Percentiles rank a stretch among this genome's conserved stretches.
These are phyloP conservation scores for Aureobasidium vineae DNA, from an alignment of 2,329 filamentous ascomycete species.

Conservation along the genomic window DNA sequence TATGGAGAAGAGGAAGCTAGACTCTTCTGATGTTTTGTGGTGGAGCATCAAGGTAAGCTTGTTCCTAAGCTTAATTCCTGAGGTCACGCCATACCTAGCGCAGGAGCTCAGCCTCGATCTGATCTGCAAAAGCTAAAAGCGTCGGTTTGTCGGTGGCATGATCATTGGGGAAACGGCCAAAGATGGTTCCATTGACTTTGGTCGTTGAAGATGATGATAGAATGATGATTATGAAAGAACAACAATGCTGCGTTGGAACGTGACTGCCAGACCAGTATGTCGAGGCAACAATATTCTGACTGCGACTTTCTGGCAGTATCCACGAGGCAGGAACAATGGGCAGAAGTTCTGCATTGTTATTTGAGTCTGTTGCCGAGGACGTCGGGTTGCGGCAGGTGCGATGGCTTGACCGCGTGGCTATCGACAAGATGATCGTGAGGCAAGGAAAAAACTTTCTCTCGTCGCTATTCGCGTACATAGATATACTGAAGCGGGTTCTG, in stretches of 20 bases:
- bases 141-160: not conserved
- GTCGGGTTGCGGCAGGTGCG: not conserved
- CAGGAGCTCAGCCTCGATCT: not conserved
- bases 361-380: not conserved
- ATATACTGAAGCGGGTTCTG: not conserved
- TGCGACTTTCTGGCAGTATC: not conserved
- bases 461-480: too few species aligned
- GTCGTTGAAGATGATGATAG: too few species aligned
- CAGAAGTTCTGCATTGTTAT: not conserved
- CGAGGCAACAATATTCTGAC: not conserved
- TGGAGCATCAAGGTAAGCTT: not conserved
- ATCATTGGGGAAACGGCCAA: not conserved
- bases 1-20: not conserved
- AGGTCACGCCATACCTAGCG: not conserved
- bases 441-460: too few species aligned
- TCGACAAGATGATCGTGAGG: not conserved
- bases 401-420: not conserved
- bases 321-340: not conserved
- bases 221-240: not conserved
- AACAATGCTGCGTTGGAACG: not conserved
- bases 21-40: not conserved
- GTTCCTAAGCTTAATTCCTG: not conserved
- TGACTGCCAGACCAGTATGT: not conserved
- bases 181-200: not conserved
- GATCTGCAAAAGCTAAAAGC: not conserved